Percentiles rank a stretch among this genome's conserved stretches.
Evolutionary conservation across 2,329 filamentous ascomycete genomes (phyloP).

Genomic region (Colletotrichum sp.): DNA sequence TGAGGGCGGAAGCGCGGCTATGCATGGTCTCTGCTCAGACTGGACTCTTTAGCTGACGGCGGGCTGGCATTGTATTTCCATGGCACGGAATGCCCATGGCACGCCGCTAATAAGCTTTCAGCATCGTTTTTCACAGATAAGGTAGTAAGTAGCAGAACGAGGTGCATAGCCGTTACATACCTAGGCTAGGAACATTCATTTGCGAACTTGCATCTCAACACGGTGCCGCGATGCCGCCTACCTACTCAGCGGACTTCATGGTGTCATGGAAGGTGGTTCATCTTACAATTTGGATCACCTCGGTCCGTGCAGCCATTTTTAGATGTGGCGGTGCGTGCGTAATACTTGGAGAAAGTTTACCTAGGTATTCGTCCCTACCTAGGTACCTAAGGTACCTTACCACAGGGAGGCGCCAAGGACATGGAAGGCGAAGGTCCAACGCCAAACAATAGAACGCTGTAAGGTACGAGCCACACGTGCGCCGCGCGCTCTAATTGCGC

Average conservation of each 20-base stretch:
- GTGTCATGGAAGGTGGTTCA: background rate
- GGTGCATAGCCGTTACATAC: background rate
- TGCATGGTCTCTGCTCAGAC: background rate
- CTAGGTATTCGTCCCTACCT: background rate
- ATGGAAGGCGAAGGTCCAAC: background rate
- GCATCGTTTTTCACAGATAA: background rate
- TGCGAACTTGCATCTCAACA: background rate
- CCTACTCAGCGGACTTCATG: background rate
- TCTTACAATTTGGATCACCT: background rate
- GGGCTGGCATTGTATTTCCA: background rate
- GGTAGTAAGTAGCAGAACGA: background rate
- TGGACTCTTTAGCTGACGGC: background rate
- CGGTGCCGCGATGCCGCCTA: background rate
- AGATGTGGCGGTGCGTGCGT: conserved; percentile 5
- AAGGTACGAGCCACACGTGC: background rate
- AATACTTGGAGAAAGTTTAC: background rate
- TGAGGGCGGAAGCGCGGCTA: background rate
- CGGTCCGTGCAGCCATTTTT: background rate
- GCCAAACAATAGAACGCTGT: background rate
- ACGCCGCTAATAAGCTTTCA: background rate
- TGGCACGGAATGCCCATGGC: background rate
- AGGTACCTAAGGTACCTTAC: background rate
- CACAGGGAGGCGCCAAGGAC: background rate
- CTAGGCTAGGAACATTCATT: background rate
- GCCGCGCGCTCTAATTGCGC: background rate